Conservation (phyloP, 306 rosid genomes). For the Prosopis cineraria region DNA sequence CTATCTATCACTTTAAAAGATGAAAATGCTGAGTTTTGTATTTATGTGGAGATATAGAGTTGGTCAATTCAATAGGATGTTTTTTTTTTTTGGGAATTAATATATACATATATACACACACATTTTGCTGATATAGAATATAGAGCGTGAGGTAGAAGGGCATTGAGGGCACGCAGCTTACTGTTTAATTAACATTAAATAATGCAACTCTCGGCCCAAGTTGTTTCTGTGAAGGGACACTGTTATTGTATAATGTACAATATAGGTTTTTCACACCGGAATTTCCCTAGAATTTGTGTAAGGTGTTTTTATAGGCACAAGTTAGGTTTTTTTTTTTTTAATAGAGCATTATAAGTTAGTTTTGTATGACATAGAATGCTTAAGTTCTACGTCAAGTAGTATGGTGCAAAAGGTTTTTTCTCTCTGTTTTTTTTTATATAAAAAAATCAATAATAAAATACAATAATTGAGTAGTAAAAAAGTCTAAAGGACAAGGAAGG, state of each 20-base stretch:
- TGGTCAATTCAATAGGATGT: constrained; percentile 49
- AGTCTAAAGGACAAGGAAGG: too few species aligned
- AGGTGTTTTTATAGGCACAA: background rate
- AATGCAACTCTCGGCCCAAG: background rate
- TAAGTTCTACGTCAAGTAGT: background rate
- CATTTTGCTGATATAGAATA: background rate
- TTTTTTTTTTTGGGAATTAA: constrained; percentile 10
- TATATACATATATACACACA: background rate
- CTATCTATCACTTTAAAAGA: background rate
- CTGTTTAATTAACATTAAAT: constrained; percentile 38
- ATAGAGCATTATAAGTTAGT: too few species aligned
- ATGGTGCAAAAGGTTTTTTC: too few species aligned
- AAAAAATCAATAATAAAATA: too few species aligned
- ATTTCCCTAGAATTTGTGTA: background rate
- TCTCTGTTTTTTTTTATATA: too few species aligned
- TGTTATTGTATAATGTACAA: background rate
- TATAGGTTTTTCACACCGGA: background rate
- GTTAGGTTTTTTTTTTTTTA: too few species aligned
- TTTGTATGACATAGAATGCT: background rate
- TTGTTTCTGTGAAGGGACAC: constrained; percentile 5
- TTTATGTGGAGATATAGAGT: constrained; percentile 45
- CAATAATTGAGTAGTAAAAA: too few species aligned
- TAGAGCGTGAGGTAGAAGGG: constrained; percentile 40
- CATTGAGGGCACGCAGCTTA: constrained; percentile 67
- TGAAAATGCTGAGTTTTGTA: constrained; percentile 53